Percentiles rank a stretch among this genome's conserved stretches.
phyloP scores from a whole-genome alignment of 768 basidiomycete species.

The Mrakia gelida region DNA sequence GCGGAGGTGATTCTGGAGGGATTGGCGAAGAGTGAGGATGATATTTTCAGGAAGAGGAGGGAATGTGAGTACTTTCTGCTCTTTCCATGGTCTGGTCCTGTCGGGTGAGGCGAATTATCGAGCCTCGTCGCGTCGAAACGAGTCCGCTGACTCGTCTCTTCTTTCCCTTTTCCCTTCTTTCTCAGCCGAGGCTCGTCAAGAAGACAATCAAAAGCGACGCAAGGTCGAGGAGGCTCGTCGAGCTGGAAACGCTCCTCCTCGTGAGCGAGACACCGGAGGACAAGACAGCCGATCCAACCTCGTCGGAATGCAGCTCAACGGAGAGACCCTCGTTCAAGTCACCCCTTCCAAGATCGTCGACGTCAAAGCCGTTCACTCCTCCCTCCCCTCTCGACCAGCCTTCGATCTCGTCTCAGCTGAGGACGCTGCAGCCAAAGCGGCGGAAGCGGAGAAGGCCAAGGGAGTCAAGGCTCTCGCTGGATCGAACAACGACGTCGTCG shows the following conservation, averaged over 20 bases:
- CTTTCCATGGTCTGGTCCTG: constrained; percentile 24
- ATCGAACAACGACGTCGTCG: constrained; percentile 80
- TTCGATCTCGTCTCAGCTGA: constrained; percentile 60
- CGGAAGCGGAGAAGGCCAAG: constrained; percentile 32
- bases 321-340: constrained; percentile 43
- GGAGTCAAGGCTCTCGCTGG: constrained; percentile 55
- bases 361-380: constrained; percentile 50
- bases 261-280: neutral
- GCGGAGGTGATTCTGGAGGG: constrained; percentile 94
- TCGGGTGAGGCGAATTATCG: too few relatives aligned
- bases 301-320: constrained; percentile 39
- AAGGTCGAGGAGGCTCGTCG: constrained; percentile 55
- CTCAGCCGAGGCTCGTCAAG: constrained; percentile 89
- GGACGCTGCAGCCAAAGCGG: constrained; percentile 19
- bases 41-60: constrained; percentile 84
- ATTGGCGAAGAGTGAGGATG: constrained; percentile 88
- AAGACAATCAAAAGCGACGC: constrained; percentile 82
- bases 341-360: constrained; percentile 35
- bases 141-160: constrained; percentile 6
- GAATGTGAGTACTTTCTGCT: constrained; percentile 63
- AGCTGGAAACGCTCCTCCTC: neutral
- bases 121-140: neutral
- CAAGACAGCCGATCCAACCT: constrained; percentile 19
- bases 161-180: neutral
- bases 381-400: constrained; percentile 60